Conservation (phyloP, 352 stramenopile genomes). For the Elongisporangium prolatum region DNA sequence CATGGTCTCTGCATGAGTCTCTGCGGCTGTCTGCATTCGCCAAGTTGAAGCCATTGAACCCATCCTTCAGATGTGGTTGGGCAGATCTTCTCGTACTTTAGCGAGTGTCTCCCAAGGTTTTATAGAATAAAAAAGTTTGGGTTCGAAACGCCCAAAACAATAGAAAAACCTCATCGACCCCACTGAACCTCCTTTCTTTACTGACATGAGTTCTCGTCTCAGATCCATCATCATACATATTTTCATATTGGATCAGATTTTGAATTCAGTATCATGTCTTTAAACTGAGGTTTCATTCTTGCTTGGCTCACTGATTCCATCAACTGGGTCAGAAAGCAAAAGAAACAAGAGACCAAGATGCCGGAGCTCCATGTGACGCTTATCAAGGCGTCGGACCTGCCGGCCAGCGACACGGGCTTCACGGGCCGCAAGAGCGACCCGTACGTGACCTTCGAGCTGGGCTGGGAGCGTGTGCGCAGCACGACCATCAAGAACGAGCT, state of each 20-base stretch:
- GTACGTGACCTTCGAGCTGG: slow-evolving; percentile 61
- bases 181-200: neutral
- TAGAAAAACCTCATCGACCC: neutral
- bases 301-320: neutral
- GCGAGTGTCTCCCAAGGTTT: neutral
- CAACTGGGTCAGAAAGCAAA: neutral
- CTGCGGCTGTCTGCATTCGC: no score
- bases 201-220: neutral
- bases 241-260: neutral
- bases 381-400: slow-evolving; percentile 58
- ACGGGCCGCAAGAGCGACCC: slow-evolving; percentile 59
- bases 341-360: slow-evolving; percentile 21
- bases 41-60: neutral
- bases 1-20: no score
- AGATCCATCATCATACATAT: neutral
- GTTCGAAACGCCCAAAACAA: neutral
- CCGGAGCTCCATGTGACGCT: slow-evolving; percentile 63
- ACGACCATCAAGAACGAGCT: slow-evolving; percentile 41
- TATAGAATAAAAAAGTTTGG: neutral
- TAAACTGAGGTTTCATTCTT: neutral
- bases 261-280: neutral
- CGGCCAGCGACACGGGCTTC: slow-evolving; percentile 50
- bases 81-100: neutral
- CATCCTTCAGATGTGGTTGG: neutral
- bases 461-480: slow-evolving; percentile 41